phyloP scores from a whole-genome alignment of 495 filamentous ascomycete genomes.

The Penicillium flavigenum region DNA sequence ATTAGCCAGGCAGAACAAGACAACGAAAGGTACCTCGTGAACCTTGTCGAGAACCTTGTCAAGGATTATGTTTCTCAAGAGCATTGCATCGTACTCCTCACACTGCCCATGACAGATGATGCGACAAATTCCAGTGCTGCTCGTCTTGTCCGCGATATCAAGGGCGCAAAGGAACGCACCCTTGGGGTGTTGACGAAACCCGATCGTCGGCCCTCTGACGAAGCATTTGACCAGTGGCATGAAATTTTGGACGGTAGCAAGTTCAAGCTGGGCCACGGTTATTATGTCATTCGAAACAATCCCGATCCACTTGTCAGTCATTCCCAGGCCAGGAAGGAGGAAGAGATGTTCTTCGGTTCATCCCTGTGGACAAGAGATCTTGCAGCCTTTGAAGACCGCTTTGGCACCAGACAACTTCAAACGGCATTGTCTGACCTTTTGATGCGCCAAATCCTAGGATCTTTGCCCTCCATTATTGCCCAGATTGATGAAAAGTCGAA shows the following conservation, averaged over 20 bases:
- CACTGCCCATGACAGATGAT: slow-evolving; percentile 72
- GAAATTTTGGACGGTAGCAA: slow-evolving; percentile 55
- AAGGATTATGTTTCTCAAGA: slow-evolving; percentile 61
- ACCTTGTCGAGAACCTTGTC: slow-evolving; percentile 66
- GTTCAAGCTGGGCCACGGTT: slow-evolving; percentile 61
- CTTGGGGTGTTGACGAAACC: slow-evolving; percentile 82
- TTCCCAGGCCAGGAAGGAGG: slow-evolving; percentile 53
- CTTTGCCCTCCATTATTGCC: slow-evolving; percentile 57
- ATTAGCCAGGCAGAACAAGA: slow-evolving; percentile 63
- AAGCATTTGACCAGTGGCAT: slow-evolving; percentile 54
- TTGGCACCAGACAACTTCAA: slow-evolving; percentile 59
- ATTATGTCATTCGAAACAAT: slow-evolving; percentile 65
- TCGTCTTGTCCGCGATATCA: slow-evolving; percentile 54
- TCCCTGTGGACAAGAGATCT: slow-evolving; percentile 50
- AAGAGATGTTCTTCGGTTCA: slow-evolving; percentile 57
- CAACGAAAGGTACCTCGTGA: slow-evolving; percentile 63
- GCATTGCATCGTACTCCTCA: slow-evolving; percentile 70
- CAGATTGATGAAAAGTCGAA: slow-evolving; percentile 54
- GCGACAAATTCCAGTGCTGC: slow-evolving; percentile 69
- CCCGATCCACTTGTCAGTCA: slow-evolving; percentile 51
- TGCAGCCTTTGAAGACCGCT: slow-evolving; percentile 46
- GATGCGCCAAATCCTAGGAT: slow-evolving; percentile 56
- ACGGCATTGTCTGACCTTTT: slow-evolving; percentile 53
- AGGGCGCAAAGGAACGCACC: slow-evolving; percentile 58
- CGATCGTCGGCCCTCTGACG: slow-evolving; percentile 56